These are phyloP conservation scores for Lichtheimia hyalospora DNA, from an alignment of 371 early-diverging fungal species.

Conservation along the genomic window DNA sequence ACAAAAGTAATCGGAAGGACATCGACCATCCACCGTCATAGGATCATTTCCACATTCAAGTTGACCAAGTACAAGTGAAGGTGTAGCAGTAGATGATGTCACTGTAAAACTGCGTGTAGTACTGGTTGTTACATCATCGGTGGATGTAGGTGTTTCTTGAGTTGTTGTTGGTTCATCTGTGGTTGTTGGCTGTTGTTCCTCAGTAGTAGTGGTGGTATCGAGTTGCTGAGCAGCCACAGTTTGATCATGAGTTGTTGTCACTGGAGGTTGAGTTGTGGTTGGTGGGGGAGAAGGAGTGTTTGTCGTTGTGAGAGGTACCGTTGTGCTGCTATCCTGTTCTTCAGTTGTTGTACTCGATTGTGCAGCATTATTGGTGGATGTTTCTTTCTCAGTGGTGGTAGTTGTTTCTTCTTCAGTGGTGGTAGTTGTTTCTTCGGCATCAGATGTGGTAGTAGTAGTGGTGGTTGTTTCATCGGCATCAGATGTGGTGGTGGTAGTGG, in stretches of 20 bases:
- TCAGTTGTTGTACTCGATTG: too few relatives aligned
- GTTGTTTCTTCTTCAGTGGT: neutral
- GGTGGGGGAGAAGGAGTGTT: too few relatives aligned
- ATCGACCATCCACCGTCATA: constrained; percentile 18
- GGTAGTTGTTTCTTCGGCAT: too few relatives aligned
- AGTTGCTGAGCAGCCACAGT: neutral
- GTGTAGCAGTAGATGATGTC: constrained; percentile 34
- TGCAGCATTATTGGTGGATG: neutral
- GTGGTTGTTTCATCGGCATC: neutral
- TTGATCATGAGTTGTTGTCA: neutral
- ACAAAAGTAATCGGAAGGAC: constrained; percentile 25
- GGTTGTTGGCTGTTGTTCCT: neutral
- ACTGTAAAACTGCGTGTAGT: constrained; percentile 15
- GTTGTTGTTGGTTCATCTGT: neutral
- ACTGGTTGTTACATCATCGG: neutral
- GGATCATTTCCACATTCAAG: constrained; percentile 28
- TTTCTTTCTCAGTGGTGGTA: neutral
- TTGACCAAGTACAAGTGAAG: constrained; percentile 27
- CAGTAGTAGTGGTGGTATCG: neutral
- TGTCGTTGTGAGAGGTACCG: too few relatives aligned
- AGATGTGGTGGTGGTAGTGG: neutral
- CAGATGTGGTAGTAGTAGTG: neutral
- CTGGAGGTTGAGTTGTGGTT: too few relatives aligned
- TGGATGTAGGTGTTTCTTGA: neutral
- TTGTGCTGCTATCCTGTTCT: too few relatives aligned